These are phyloP conservation scores for Vitis hybrid DNA, from an alignment of 177 flowering plant genomes.

Conservation along the genomic window DNA sequence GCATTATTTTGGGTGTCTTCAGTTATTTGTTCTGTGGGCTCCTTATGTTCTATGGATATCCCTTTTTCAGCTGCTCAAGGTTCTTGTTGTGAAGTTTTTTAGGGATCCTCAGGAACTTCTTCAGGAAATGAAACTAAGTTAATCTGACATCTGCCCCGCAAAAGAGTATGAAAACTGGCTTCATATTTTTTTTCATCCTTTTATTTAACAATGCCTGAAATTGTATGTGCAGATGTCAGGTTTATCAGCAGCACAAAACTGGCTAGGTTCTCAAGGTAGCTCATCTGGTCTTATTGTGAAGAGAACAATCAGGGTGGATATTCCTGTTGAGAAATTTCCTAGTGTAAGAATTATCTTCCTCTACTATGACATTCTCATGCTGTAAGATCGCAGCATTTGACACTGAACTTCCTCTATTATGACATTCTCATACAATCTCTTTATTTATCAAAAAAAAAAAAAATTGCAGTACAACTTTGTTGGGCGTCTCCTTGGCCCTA, in stretches of 20 bases:
- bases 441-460: too few species aligned
- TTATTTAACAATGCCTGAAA: conserved; percentile 7
- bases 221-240: conserved; percentile 38
- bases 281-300: conserved; percentile 88
- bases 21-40: neutral
- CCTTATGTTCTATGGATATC: neutral
- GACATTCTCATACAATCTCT: too few species aligned
- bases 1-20: neutral
- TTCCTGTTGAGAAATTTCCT: conserved; percentile 86
- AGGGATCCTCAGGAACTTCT: neutral
- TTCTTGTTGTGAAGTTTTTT: neutral
- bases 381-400: conserved; percentile 3
- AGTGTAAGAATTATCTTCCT: conserved; percentile 46
- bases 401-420: neutral
- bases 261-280: conserved; percentile 84
- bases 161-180: neutral
- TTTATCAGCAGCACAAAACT: conserved; percentile 62
- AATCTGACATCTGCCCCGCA: neutral
- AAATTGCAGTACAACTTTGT: conserved; percentile 89
- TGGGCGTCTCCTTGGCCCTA: conserved; percentile 97
- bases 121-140: neutral
- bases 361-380: neutral
- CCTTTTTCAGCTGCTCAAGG: conserved; percentile 6
- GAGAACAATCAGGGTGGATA: conserved; percentile 86
- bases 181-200: neutral